Base-by-base conservation (phyloP, 495 filamentous ascomycete species). In the Penicillium tannophilum region DNA sequence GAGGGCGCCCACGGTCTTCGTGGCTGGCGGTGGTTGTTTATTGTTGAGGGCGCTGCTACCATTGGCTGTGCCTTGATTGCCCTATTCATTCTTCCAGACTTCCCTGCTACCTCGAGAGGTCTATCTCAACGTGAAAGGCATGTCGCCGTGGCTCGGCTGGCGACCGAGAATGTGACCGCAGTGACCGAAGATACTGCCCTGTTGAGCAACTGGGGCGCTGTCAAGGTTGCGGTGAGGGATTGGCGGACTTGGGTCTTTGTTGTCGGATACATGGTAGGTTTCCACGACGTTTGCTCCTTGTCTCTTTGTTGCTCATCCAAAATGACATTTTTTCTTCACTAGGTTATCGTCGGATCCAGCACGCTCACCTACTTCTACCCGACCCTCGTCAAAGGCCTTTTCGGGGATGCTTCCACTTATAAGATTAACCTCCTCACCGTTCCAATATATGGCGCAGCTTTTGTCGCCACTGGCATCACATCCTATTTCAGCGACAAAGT, bases 11-110 rank as follows among this genome's bases (percentile, higher is more conserved):
- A 82, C 28, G 85, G 84, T 35, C 91, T 90, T 57, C 67, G 70
- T 4, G 73, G 77, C 6, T 92, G 89, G 89, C 76, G 85, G 19
- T 90, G 88, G 73, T 79, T 91, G 3, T 92, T 92, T 65, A 72
- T 91, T 50, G 82, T 91, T 43, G 88, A 92, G 63, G 88, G 89
- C 2, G 65, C 73, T 9, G 76, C 77, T 52, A 89, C 88, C 0
- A 55, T 66, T 28, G 64, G 67, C 0, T 50, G 60, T 36, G 68
- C 64, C 0, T 28, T 71, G 14, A 68, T 71, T 7, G 46, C 65
- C 8, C 26, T 61, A 5, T 73, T 70, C 35, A 61, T 73, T 6
- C 65, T 73, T 16, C 72, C 66, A 1, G 68, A 75, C 31, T 75
- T 69, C 35, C 72, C 72, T 0, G 61, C 63, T 7, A 73, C 61